Evolutionary conservation across 1,284 basidiomycete genomes (phyloP).

Genomic region (Trichosporon faecale): DNA sequence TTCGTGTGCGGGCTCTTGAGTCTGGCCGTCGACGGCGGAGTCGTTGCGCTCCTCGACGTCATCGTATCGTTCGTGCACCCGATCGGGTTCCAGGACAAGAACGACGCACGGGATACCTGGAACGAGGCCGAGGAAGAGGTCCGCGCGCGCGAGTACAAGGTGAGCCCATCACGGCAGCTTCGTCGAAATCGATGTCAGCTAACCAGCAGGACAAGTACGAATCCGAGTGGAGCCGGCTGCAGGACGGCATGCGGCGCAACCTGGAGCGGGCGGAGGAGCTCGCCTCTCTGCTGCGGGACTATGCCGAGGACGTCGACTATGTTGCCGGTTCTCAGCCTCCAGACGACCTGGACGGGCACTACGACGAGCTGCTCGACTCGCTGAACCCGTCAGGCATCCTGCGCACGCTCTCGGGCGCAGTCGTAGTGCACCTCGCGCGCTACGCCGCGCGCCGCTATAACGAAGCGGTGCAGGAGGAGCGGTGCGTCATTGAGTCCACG

Average conservation of each 20-base stretch:
- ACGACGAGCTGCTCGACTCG: slow-evolving; percentile 41
- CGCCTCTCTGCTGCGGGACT: slow-evolving; percentile 22
- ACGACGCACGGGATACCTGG: slow-evolving; percentile 52
- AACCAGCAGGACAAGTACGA: slow-evolving; percentile 37
- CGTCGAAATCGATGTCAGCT: neutral
- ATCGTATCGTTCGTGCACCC: slow-evolving; percentile 53
- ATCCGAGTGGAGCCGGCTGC: slow-evolving; percentile 37
- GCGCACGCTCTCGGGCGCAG: slow-evolving; percentile 54
- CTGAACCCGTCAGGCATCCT: slow-evolving; percentile 45
- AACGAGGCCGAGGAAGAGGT: slow-evolving; percentile 66
- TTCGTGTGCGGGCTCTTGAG: slow-evolving; percentile 75
- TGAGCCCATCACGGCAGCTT: slow-evolving; percentile 49
- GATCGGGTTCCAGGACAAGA: neutral
- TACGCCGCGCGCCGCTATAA: slow-evolving; percentile 59
- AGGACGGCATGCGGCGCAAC: slow-evolving; percentile 35
- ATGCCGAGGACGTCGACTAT: slow-evolving; percentile 28
- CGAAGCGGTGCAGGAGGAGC: slow-evolving; percentile 57
- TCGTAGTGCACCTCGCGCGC: slow-evolving; percentile 64
- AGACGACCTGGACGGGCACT: slow-evolving; percentile 32
- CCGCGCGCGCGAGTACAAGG: slow-evolving; percentile 67
- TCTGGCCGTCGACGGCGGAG: slow-evolving; percentile 76
- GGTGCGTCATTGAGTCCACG: slow-evolving; percentile 65
- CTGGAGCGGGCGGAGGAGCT: slow-evolving; percentile 38
- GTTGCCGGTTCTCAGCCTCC: slow-evolving; percentile 9
- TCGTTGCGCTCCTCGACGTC: slow-evolving; percentile 71